Percentiles rank a stretch among this genome's conserved stretches.
Conservation (phyloP, 2,329 filamentous ascomycete genomes). For the Scedosporium minutisporum region DNA sequence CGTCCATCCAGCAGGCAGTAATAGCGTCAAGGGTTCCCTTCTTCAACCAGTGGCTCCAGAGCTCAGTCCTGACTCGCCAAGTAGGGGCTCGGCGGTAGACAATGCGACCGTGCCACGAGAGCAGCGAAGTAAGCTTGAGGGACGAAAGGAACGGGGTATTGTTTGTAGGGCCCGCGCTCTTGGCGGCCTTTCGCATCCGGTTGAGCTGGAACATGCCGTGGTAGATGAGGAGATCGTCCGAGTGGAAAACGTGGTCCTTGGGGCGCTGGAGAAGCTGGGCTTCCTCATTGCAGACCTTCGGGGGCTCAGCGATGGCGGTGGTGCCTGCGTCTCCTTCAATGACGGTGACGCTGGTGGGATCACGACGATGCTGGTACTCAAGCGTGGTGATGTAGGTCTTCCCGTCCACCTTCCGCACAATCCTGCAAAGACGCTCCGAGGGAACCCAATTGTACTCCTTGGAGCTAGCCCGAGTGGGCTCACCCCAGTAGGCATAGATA, state of each 20-base stretch:
- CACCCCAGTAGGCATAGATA: constrained; percentile 26
- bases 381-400: constrained; percentile 20
- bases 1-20: constrained; percentile 39
- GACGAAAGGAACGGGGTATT: neutral
- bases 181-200: constrained; percentile 15
- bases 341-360: constrained; percentile 23
- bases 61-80: constrained; percentile 34
- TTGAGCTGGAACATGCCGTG: constrained; percentile 19
- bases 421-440: constrained; percentile 23
- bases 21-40: constrained; percentile 35
- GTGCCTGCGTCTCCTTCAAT: constrained; percentile 15
- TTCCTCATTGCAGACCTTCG: constrained; percentile 19
- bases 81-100: constrained; percentile 30
- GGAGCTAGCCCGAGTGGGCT: constrained; percentile 10
- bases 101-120: constrained; percentile 16
- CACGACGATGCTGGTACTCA: constrained; percentile 25
- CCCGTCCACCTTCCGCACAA: constrained; percentile 18
- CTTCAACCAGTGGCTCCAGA: constrained; percentile 41
- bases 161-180: constrained; percentile 2
- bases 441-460: constrained; percentile 22
- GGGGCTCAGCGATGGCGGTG: constrained; percentile 14
- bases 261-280: constrained; percentile 18
- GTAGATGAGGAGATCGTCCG: constrained; percentile 25
- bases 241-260: constrained; percentile 20
- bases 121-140: constrained; percentile 11